Percentiles rank a stretch among this genome's conserved stretches.
Evolutionary conservation across 352 stramenopile species (phyloP).

Genomic region (Phytophthora capsici): DNA sequence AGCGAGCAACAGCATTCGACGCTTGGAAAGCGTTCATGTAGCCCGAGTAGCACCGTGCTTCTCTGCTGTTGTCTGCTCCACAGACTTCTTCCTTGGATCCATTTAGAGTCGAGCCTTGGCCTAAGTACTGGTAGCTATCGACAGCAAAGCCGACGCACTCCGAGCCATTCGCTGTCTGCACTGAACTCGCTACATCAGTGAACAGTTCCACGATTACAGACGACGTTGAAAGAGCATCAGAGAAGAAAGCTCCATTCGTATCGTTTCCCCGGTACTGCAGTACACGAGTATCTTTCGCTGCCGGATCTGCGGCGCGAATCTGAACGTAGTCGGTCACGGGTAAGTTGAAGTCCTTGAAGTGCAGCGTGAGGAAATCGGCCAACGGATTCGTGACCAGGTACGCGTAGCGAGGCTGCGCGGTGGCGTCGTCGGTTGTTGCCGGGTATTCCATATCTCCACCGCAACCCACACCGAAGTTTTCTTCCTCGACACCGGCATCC

Average conservation of each 20-base stretch:
- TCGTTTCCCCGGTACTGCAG: conserved; percentile 50
- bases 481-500: conserved; percentile 23
- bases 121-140: conserved; percentile 55
- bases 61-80: conserved; percentile 60
- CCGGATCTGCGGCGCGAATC: conserved; percentile 39
- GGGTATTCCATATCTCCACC: conserved; percentile 30
- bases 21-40: conserved; percentile 26
- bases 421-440: conserved; percentile 20
- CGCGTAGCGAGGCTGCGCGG: conserved; percentile 36
- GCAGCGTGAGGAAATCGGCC: conserved; percentile 65
- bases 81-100: conserved; percentile 63
- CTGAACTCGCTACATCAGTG: conserved; percentile 27
- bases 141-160: conserved; percentile 59
- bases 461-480: conserved; percentile 47
- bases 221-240: conserved; percentile 41
- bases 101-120: conserved; percentile 29
- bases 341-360: conserved; percentile 75
- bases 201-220: conserved; percentile 62
- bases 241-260: conserved; percentile 40
- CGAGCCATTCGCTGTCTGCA: conserved; percentile 25
- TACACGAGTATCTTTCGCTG: conserved; percentile 34
- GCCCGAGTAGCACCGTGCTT: conserved; percentile 58
- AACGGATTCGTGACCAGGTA: conserved; percentile 52
- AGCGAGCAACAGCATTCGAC: conserved; percentile 51
- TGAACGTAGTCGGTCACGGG: conserved; percentile 62